Percentiles rank a stretch among this genome's conserved stretches.
Conservation (phyloP, 148 eudicot genomes). For the Camellia granthamiana region DNA sequence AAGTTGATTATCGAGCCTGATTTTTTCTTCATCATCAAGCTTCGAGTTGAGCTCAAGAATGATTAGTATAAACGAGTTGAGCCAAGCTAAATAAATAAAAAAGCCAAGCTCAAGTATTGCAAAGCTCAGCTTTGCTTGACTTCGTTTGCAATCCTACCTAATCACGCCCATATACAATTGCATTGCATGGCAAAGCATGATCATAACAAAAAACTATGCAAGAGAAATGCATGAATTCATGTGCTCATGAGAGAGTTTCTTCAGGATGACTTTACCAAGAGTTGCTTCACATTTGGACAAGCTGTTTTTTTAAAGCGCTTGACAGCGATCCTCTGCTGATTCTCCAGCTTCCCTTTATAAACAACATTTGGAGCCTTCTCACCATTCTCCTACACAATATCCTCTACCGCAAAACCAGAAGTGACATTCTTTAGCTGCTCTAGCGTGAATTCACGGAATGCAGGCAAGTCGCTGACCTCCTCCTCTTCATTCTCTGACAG, state of each 20-base stretch:
- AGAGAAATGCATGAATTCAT: not conserved
- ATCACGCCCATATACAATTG: no score
- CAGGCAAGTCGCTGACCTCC: conserved; percentile 31
- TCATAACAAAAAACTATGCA: not conserved
- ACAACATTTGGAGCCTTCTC: conserved; percentile 75
- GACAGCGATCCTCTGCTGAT: conserved; percentile 57
- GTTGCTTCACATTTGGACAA: conserved; percentile 64
- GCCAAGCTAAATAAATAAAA: no score
- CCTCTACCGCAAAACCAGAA: conserved; percentile 61
- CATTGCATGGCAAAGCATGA: no score
- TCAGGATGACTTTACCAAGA: conserved; percentile 37
- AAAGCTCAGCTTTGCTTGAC: no score
- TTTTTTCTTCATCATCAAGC: no score
- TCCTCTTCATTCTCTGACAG: conserved; percentile 38
- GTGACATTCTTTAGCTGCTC: conserved; percentile 71
- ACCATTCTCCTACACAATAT: conserved; percentile 68
- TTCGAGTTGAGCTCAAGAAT: no score
- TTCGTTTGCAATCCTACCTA: no score
- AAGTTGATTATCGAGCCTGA: no score
- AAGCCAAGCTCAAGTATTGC: no score
- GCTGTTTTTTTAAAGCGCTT: conserved; percentile 65
- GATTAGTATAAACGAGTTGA: no score
- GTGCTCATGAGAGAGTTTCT: not conserved
- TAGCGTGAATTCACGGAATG: conserved; percentile 49
- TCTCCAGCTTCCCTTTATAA: conserved; percentile 67